A percentile compares a stretch with the other conserved stretches of the same genome.
Conservation (phyloP, 1,284 basidiomycete species). For the Malassezia restricta region DNA sequence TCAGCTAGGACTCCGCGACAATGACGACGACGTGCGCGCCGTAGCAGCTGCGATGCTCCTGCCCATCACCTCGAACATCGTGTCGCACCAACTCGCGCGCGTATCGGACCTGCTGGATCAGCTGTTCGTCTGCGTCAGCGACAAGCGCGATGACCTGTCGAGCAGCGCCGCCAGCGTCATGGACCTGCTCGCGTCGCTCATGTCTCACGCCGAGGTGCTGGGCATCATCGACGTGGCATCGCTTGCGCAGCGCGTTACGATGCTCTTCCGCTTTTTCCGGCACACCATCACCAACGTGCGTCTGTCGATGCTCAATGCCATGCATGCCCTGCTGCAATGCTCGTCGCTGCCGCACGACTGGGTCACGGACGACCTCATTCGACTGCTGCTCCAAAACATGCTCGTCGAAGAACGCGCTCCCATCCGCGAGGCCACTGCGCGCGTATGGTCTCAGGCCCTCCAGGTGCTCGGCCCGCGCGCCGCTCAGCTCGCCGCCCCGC, state of each 20-base stretch:
- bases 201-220: conserved; percentile 57
- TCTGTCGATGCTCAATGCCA: conserved; percentile 77
- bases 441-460: conserved; percentile 66
- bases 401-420: conserved; percentile 80
- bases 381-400: conserved; percentile 85
- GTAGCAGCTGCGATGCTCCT: conserved; percentile 84
- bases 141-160: conserved; percentile 91
- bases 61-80: conserved; percentile 70
- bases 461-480: conserved; percentile 32
- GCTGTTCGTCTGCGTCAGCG: conserved; percentile 77
- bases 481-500: conserved; percentile 26
- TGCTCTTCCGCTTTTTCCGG: conserved; percentile 88
- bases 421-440: conserved; percentile 66
- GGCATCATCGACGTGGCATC: conserved; percentile 51
- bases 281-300: conserved; percentile 92
- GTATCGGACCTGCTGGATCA: conserved; percentile 59
- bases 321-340: conserved; percentile 73
- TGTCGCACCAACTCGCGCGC: conserved; percentile 56
- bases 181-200: conserved; percentile 56
- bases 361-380: conserved; percentile 66
- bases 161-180: conserved; percentile 94
- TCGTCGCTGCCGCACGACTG: conserved; percentile 66
- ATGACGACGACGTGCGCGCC: conserved; percentile 90
- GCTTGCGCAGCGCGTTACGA: conserved; percentile 67
- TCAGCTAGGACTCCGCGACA: conserved; percentile 62